Base-by-base conservation (phyloP, 164 flowering plant genomes). In the Macadamia integrifolia region DNA sequence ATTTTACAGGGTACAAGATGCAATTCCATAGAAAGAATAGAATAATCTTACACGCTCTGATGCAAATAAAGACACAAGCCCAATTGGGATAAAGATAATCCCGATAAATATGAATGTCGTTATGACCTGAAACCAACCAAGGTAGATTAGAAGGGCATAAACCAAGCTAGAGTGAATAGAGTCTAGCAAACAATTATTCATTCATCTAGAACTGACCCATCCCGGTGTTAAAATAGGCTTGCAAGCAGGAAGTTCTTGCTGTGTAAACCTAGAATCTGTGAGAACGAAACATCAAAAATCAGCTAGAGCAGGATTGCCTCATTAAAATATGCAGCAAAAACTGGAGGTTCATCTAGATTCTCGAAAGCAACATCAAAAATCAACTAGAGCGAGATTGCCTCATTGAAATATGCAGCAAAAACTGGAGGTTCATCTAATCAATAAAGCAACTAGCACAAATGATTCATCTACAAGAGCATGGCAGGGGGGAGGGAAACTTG, bases 201-300 rank as follows among this genome's bases (percentile, higher is more conserved):
- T 46, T 46, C 50, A 8, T 3, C 50, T 8, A 46, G 50, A 46
- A 28, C 69, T 60, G 81, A 93, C 98, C 96, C 87, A 84, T 83
- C 86, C 86, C 10, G 97, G 97, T 43, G 98, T 91, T 58, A 93
- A 72, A 74, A 93, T 89, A 30, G 96, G 97, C 65, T 93, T 91
- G 82, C 92, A 93, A 57, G 97, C 98, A 14, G 95, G 92, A 77
- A 93, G 98, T 71, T 91, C 97, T 81, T 93, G 98, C 66, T 93
- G 98, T 2, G 93, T 83, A 71, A 93, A 93, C 79, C 78, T 88
- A 15, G 97, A 89, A 86, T 89, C 98, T 93, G 86, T 71, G 79
- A 70, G 23, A 66, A 58, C 35, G 9, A 74, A 60, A 31, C 14
- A 62, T 7, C 58, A 61, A 28, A 46, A 14, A 23, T 66, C 49